Percentiles rank a stretch among this genome's conserved stretches.
phyloP scores from a whole-genome alignment of 306 rosid genomes.

The Quercus variabilis region DNA sequence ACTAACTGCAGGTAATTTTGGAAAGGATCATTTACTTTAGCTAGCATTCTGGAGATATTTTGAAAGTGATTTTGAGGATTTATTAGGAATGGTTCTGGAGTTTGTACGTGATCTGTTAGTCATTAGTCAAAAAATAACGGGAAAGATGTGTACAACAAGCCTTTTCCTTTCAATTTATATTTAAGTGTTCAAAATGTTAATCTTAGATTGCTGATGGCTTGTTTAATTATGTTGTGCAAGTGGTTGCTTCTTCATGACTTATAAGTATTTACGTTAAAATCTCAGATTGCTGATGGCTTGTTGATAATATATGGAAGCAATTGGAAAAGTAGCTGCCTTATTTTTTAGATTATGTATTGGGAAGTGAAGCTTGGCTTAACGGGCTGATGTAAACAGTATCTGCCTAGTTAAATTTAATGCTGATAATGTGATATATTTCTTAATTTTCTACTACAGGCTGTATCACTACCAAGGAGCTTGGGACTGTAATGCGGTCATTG shows the following conservation, averaged over 20 bases:
- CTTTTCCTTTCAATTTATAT: too few species aligned
- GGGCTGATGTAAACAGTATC: too few species aligned
- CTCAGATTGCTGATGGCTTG: neutral
- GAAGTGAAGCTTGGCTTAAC: neutral
- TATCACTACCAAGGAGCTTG: constrained; percentile 80
- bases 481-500: constrained; percentile 77
- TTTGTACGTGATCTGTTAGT: too few species aligned
- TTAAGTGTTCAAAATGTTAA: too few species aligned
- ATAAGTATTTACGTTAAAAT: neutral
- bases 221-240: neutral
- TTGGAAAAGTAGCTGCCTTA: neutral
- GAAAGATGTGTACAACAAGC: too few species aligned
- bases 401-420: neutral
- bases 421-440: neutral
- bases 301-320: neutral
- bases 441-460: constrained; percentile 41
- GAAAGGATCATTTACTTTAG: neutral
- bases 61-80: neutral
- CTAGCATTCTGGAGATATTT: neutral
- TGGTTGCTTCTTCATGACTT: neutral
- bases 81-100: neutral
- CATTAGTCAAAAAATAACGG: too few species aligned
- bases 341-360: neutral
- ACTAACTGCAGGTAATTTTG: neutral
- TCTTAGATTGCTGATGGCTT: too few species aligned